phyloP scores from a whole-genome alignment of 495 filamentous ascomycete species.

The Delitschia confertaspora region DNA sequence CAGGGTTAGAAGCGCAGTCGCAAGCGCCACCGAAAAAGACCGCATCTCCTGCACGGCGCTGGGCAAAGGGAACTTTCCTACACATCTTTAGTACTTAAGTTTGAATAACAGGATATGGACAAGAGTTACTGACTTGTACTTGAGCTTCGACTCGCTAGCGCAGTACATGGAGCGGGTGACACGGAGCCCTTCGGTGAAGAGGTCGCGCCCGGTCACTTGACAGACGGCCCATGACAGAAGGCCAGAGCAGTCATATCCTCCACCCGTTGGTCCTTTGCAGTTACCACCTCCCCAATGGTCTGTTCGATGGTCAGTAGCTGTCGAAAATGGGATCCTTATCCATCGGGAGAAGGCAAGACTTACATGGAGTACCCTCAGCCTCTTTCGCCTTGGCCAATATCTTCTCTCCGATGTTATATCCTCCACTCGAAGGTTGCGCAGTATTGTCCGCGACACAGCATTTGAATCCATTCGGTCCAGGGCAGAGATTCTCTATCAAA shows the following conservation, averaged over 20 bases:
- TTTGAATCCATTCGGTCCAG: slow-evolving; percentile 12
- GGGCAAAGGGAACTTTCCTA: slow-evolving; percentile 21
- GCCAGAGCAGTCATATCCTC: slow-evolving; percentile 33
- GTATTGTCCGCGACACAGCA: slow-evolving; percentile 11
- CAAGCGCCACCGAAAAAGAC: slow-evolving; percentile 31
- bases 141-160: slow-evolving; percentile 17
- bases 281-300: slow-evolving; percentile 29
- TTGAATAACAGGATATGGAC: not conserved
- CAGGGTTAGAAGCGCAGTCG: slow-evolving; percentile 13
- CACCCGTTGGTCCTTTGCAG: slow-evolving; percentile 27
- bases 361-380: slow-evolving; percentile 15
- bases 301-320: slow-evolving; percentile 3
- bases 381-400: slow-evolving; percentile 20
- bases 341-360: too few species aligned
- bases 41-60: slow-evolving; percentile 28
- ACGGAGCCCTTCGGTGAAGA: slow-evolving; percentile 25
- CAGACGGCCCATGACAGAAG: slow-evolving; percentile 31
- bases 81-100: slow-evolving; percentile 1
- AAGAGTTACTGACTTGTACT: slow-evolving; percentile 18
- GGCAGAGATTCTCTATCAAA: slow-evolving; percentile 9
- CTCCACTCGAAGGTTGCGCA: not conserved
- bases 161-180: slow-evolving; percentile 29
- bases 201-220: slow-evolving; percentile 27
- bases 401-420: slow-evolving; percentile 12
- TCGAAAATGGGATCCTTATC: not conserved